Conservation (phyloP, 2,329 filamentous ascomycete species). For the Orbilia quercus region DNA sequence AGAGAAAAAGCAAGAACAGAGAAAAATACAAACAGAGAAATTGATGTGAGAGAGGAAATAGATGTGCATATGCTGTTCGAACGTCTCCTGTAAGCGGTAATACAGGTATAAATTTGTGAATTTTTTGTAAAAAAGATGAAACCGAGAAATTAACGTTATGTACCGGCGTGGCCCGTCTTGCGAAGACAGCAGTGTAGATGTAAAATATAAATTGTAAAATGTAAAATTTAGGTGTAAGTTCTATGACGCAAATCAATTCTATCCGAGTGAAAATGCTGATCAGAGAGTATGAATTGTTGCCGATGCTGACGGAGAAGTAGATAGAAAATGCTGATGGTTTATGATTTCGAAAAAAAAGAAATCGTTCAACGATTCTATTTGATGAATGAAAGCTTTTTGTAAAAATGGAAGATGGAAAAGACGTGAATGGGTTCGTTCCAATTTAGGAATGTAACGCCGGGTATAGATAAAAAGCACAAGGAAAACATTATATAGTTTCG, state of each 20-base stretch:
- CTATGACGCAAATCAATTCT: slow-evolving; percentile 11
- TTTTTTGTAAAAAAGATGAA: background rate
- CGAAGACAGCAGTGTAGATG: too few species aligned
- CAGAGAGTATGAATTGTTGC: background rate
- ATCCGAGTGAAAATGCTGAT: slow-evolving; percentile 14
- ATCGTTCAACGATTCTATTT: slow-evolving; percentile 19
- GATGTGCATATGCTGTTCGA: too few species aligned
- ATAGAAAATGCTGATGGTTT: slow-evolving; percentile 15
- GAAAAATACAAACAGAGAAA: too few species aligned
- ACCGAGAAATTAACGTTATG: background rate
- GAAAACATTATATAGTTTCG: slow-evolving; percentile 26
- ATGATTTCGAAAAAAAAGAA: slow-evolving; percentile 26
- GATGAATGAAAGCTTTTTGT: background rate
- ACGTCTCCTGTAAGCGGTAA: too few species aligned
- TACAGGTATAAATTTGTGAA: too few species aligned
- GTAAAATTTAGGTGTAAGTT: background rate
- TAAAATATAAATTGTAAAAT: too few species aligned
- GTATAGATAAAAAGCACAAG: slow-evolving; percentile 27
- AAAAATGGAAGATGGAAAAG: background rate
- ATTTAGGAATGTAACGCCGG: slow-evolving; percentile 18
- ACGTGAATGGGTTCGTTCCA: slow-evolving; percentile 16
- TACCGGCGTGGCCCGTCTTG: background rate
- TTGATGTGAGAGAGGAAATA: too few species aligned
- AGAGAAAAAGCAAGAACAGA: too few species aligned
- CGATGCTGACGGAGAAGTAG: background rate